Percentiles rank a stretch among this genome's conserved stretches.
phyloP scores from a whole-genome alignment of 2,329 filamentous ascomycete genomes.

The Penicillium sp. region DNA sequence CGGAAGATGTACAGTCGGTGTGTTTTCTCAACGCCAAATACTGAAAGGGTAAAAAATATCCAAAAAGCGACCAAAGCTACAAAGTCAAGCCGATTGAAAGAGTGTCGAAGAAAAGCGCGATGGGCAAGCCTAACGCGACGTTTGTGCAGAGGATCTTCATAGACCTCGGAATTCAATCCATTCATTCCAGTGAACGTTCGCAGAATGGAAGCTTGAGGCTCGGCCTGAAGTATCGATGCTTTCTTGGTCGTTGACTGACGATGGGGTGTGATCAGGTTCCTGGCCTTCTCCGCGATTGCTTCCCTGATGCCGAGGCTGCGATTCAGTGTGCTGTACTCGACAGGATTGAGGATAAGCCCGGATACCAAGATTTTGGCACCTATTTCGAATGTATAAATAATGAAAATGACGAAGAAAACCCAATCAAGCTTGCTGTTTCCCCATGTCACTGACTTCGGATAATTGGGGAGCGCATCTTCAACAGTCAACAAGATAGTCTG shows the following conservation, averaged over 20 bases:
- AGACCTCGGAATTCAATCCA: constrained; percentile 56
- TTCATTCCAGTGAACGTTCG: constrained; percentile 74
- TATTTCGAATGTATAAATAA: constrained; percentile 85
- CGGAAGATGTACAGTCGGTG: constrained; percentile 85
- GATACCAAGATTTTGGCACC: constrained; percentile 85
- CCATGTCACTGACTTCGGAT: constrained; percentile 62
- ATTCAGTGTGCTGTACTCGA: constrained; percentile 89
- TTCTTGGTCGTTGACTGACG: constrained; percentile 65
- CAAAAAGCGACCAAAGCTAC: constrained; percentile 93
- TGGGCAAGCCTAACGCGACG: constrained; percentile 83
- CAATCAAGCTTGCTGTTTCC: constrained; percentile 68
- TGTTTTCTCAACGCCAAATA: constrained; percentile 65
- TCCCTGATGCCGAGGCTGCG: constrained; percentile 70
- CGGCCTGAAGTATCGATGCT: constrained; percentile 43
- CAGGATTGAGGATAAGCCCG: constrained; percentile 84
- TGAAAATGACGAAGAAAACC: constrained; percentile 77
- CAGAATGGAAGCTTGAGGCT: constrained; percentile 58
- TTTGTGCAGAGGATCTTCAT: constrained; percentile 68
- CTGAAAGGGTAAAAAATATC: constrained; percentile 76
- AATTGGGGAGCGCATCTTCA: constrained; percentile 70
- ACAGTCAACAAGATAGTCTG: constrained; percentile 87
- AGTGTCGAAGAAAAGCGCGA: constrained; percentile 87
- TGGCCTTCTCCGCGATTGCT: constrained; percentile 73
- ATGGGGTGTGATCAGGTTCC: constrained; percentile 77
- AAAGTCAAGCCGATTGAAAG: constrained; percentile 94